A percentile compares a stretch with the other conserved stretches of the same genome.
Conservation (phyloP, 805 yeast species). For the Myxozyma neglecta region DNA sequence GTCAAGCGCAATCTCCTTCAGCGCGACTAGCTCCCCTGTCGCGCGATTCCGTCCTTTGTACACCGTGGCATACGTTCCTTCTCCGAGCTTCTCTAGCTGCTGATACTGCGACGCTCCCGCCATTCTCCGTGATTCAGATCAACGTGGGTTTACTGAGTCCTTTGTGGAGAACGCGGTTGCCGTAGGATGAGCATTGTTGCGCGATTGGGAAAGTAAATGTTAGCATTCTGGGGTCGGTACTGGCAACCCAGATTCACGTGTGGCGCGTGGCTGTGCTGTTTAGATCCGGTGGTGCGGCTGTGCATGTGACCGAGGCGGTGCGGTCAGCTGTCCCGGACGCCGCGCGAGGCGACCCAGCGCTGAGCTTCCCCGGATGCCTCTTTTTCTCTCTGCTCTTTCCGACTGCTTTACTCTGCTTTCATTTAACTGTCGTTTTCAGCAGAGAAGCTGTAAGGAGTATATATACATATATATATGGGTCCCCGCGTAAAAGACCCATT, state of each 20-base stretch:
- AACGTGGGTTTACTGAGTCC: no score
- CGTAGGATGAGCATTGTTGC: no score
- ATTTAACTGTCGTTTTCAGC: not conserved
- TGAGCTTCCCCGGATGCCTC: not conserved
- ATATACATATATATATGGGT: conserved; percentile 3
- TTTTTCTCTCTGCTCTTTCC: not conserved
- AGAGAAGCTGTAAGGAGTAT: not conserved
- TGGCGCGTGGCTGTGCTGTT: no score
- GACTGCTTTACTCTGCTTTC: not conserved
- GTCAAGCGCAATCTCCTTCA: conserved; percentile 91
- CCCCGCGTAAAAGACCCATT: conserved; percentile 27
- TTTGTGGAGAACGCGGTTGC: no score
- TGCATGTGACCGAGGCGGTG: conserved; percentile 14
- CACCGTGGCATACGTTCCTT: conserved; percentile 98
- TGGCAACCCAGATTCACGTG: no score
- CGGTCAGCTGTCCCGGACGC: conserved; percentile 14
- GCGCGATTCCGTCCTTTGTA: conserved; percentile 87
- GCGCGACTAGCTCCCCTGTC: conserved; percentile 86
- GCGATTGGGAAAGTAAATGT: no score
- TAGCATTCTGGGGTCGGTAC: no score
- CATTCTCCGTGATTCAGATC: not conserved
- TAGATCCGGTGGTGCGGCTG: not conserved
- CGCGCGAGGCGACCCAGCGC: conserved; percentile 3
- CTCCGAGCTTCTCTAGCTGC: conserved; percentile 77
- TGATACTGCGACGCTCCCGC: conserved; percentile 11